Evolutionary conservation across 1,284 basidiomycete genomes (phyloP).

Genomic region (Sanghuangporus weigelae): DNA sequence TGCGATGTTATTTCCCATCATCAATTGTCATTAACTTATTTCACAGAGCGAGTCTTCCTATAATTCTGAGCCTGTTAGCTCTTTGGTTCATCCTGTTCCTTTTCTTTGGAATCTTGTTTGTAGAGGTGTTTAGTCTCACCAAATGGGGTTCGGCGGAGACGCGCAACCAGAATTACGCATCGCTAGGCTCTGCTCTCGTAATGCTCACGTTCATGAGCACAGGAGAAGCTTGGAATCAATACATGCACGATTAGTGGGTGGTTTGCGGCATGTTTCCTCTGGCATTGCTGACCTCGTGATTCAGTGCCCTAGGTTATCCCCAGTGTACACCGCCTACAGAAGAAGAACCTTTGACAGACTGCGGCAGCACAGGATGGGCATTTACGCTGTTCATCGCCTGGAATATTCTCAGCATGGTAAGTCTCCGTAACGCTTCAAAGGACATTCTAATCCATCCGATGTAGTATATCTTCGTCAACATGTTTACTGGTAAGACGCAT

Average conservation of each 20-base stretch:
- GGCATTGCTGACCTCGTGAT: conserved; percentile 12
- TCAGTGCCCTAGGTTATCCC: conserved; percentile 72
- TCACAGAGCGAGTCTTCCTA: conserved; percentile 77
- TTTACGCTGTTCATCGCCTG: conserved; percentile 90
- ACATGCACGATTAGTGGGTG: conserved; percentile 90
- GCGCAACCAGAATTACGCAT: conserved; percentile 76
- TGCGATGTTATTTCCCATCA: not conserved
- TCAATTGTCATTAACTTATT: conserved; percentile 8
- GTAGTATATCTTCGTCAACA: conserved; percentile 92
- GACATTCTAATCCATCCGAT: not conserved
- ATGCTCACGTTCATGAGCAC: conserved; percentile 82
- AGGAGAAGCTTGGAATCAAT: conserved; percentile 90
- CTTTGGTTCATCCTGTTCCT: conserved; percentile 92
- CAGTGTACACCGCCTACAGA: conserved; percentile 68
- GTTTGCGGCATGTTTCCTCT: not conserved
- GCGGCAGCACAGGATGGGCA: conserved; percentile 84
- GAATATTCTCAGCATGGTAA: conserved; percentile 95
- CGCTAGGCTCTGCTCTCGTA: conserved; percentile 76
- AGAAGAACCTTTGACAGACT: conserved; percentile 67
- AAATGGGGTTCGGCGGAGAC: conserved; percentile 78
- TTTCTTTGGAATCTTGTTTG: conserved; percentile 86
- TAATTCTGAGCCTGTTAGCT: conserved; percentile 81
- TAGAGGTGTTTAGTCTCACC: conserved; percentile 93
- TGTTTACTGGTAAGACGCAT: conserved; percentile 70
- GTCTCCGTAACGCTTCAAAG: conserved; percentile 22